Evolutionary conservation across 2,329 filamentous ascomycete genomes (phyloP), one percentile per base, ranked within the genome.

Genomic region (Neofusicoccum parvum): DNA sequence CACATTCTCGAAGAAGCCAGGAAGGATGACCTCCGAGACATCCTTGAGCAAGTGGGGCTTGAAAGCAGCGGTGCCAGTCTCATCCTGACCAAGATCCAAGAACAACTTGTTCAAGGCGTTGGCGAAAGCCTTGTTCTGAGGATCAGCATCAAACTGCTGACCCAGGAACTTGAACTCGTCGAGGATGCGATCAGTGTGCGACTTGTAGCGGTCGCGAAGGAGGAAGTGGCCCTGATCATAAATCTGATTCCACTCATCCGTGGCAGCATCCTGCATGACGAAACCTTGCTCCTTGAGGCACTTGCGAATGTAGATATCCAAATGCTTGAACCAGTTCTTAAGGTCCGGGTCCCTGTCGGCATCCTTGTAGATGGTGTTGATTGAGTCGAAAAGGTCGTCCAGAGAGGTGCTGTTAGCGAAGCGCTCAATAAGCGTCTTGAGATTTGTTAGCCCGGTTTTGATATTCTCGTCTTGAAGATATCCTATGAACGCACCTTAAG

Each of bases 21-120:
- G 95, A 7, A 99, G 75, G 70, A 99, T 94, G 64, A 97, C 88
- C 39, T 95, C 90, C 12, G 88, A 90, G 62, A 99, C 74, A 72
- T 99, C 95, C 82, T 93, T 96, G 73, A 98, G 64, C 23, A 99
- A 85, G 73, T 98, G 92, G 69, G 91, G 91, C 87, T 99, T 99
- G 85, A 98, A 98, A 3, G 84, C 85, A 1, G 91, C 82, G 82
- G 96, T 94, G 73, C 94, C 95, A 66, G 90, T 87, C 72, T 90
- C 84, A 69, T 97, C 93, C 59, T 92, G 91, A 68, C 94, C 95
- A n/a, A 99, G 87, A 67, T 97, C 92, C 39, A 84, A 87, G 84
- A 98, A 97, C 2, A 99, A 83, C 81, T 92, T 96, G 78, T 93
- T 86, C 68, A 97, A 71, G 0, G 94, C 87, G 12, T 87, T 75